Evolutionary conservation across 257 asterid genomes (phyloP).

Genomic region (Solanum ossicruentum): DNA sequence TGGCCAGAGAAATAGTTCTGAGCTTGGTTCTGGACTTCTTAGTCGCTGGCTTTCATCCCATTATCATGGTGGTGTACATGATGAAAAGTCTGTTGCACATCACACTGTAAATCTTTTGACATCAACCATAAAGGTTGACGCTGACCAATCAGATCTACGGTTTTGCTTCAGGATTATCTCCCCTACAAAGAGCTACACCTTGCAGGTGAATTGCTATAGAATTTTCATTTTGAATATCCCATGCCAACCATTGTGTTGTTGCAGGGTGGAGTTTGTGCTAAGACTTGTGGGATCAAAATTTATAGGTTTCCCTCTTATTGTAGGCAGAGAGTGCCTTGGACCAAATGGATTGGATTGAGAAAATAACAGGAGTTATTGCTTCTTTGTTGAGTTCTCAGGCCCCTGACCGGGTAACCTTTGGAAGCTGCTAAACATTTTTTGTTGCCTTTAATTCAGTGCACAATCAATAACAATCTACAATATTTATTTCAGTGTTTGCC

Average conservation of each 20-base stretch:
- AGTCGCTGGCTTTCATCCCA: slow-evolving; percentile 98
- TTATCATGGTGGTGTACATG: slow-evolving; percentile 96
- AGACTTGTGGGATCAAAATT: slow-evolving; percentile 4
- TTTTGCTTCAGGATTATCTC: slow-evolving; percentile 98
- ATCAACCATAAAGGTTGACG: slow-evolving; percentile 94
- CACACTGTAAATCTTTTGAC: slow-evolving; percentile 96
- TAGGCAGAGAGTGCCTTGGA: slow-evolving; percentile 99
- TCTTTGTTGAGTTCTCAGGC: slow-evolving; percentile 94
- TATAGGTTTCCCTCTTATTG: slow-evolving; percentile 24
- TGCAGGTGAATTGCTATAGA: slow-evolving; percentile 52
- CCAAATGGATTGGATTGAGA: slow-evolving; percentile 99
- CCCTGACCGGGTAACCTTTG: slow-evolving; percentile 73
- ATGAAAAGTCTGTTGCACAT: slow-evolving; percentile 98
- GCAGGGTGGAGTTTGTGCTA: neutral
- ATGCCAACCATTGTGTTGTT: neutral
- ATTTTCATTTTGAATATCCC: slow-evolving; percentile 6
- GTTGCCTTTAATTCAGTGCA: neutral
- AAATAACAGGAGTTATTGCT: slow-evolving; percentile 96
- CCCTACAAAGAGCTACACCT: slow-evolving; percentile 93
- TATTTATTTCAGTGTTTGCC: slow-evolving; percentile 48
- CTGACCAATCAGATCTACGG: slow-evolving; percentile 97
- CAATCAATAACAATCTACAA: neutral
- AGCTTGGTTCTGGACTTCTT: slow-evolving; percentile 91
- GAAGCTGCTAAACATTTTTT: neutral
- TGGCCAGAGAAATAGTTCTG: slow-evolving; percentile 93